A percentile compares a stretch with the other conserved stretches of the same genome.
Evolutionary conservation across 306 rosid genomes (phyloP).

Genomic region (Senna siamea): DNA sequence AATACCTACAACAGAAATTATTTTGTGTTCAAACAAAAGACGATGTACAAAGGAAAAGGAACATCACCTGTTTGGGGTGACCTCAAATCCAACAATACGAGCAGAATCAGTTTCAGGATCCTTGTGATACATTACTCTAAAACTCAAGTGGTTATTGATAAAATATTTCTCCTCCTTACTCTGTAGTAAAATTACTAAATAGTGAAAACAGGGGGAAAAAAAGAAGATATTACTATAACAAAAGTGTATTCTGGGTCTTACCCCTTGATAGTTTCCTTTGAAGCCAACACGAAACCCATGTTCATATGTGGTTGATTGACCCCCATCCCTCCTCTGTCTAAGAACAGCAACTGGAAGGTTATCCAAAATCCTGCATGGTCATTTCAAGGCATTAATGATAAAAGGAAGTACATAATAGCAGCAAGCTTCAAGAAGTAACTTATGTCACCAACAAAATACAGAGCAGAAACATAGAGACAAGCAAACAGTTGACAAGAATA

Average conservation of each 20-base stretch:
- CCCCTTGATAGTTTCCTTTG: slow-evolving; percentile 97
- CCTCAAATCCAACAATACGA: slow-evolving; percentile 98
- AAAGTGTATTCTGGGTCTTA: slow-evolving; percentile 50
- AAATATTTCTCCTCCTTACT: slow-evolving; percentile 96
- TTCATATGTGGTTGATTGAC: slow-evolving; percentile 86
- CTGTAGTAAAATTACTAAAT: slow-evolving; percentile 51
- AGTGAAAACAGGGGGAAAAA: slow-evolving; percentile 18
- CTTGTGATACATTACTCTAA: slow-evolving; percentile 95
- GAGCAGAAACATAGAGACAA: slow-evolving; percentile 22
- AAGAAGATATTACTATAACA: slow-evolving; percentile 20
- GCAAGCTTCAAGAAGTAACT: background rate
- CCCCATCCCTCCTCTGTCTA: slow-evolving; percentile 90
- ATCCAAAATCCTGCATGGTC: slow-evolving; percentile 85
- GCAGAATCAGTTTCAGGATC: slow-evolving; percentile 89
- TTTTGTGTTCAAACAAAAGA: slow-evolving; percentile 23
- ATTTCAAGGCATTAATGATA: slow-evolving; percentile 37
- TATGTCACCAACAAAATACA: slow-evolving; percentile 12
- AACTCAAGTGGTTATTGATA: slow-evolving; percentile 96
- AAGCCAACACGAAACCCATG: slow-evolving; percentile 97
- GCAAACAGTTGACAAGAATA: slow-evolving; percentile 13
- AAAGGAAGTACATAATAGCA: background rate
- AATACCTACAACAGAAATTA: slow-evolving; percentile 20
- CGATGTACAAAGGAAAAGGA: slow-evolving; percentile 9
- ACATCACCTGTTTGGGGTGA: slow-evolving; percentile 86
- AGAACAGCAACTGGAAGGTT: slow-evolving; percentile 98